Percentiles rank a stretch among this genome's conserved stretches.
phyloP scores from a whole-genome alignment of 805 yeast species.

The Myxozyma neotropica region DNA sequence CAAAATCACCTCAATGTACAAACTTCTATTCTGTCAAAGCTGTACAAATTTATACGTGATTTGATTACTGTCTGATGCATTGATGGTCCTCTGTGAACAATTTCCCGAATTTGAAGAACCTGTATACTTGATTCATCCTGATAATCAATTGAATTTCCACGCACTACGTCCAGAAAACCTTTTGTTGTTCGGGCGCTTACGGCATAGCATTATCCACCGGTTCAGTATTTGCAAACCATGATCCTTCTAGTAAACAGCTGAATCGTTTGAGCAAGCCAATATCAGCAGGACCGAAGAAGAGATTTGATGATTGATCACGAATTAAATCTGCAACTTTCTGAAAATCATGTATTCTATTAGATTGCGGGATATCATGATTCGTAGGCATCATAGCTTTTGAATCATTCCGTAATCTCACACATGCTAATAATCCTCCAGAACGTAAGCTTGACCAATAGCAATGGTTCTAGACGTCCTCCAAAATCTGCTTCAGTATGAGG shows the following conservation, averaged over 20 bases:
- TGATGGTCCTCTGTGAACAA: not conserved
- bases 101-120: not conserved
- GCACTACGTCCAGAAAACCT: not conserved
- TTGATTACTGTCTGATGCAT: not conserved
- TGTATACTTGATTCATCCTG: not conserved
- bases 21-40: not conserved
- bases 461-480: slow-evolving; percentile 6
- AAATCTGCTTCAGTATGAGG: not conserved
- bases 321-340: slow-evolving; percentile 12
- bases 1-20: slow-evolving; percentile 1
- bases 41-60: not conserved
- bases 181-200: not conserved
- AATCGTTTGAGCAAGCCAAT: slow-evolving; percentile 8
- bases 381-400: slow-evolving; percentile 3
- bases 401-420: slow-evolving; percentile 13
- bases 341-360: slow-evolving; percentile 6
- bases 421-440: slow-evolving; percentile 13
- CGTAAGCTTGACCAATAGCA: slow-evolving; percentile 25
- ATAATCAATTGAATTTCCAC: too few relatives aligned
- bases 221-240: slow-evolving; percentile 20
- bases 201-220: not conserved
- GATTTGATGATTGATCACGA: not conserved
- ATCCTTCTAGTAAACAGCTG: slow-evolving; percentile 12
- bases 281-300: slow-evolving; percentile 8
- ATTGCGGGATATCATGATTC: not conserved